Evolutionary conservation across 1,284 basidiomycete species (phyloP), one percentile per base, ranked within the genome.

Genomic region (Microbotryum violaceum): DNA sequence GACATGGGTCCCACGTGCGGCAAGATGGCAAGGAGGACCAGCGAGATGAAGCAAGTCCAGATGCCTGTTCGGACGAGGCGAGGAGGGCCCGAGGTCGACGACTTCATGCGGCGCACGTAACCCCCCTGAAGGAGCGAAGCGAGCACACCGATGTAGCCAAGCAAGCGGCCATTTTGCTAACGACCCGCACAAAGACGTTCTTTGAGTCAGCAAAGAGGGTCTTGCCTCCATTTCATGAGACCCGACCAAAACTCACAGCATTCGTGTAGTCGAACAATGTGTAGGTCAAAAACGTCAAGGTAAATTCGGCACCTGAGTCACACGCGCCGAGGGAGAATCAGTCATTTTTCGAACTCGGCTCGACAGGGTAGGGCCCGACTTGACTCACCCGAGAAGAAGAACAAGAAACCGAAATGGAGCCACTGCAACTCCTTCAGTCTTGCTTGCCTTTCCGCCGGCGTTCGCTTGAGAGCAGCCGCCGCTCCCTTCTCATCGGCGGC

Each of bases 71-170:
- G 80, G 2, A 90, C 89, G 81, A 94, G 88, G 45, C 78, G 79
- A 54, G 85, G 83, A 70, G 91, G 88, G 25, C 88, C 87, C 31
- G 84, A 77, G 49, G 83, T 84, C 2, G 84, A 79, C 6, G 75
- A 63, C 6, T 73, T 65, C 1, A 69, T 71, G 37, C 87, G 82
- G 9, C 91, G 87, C 49, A 92, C 89, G 75, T 93, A 92, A 58
- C 89, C 88, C 31, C 91, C 91, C 77, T 94, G 91, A 0, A 94
- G 79, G 4, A 91, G 76, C 1, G 91, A 88, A 61, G 88, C 88
- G 64, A 93, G 79, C 70, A 96, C 82, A 25, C 91, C 91, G 69
- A 94, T 92, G 53, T 85, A 87, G 2, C 88, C 91, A 4, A 80
- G 75, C 44, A 96, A 81, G 63, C 82, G 81, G 10, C 91, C 91